Conservation (phyloP, 352 stramenopile species). For the Pythium brachiatum region DNA sequence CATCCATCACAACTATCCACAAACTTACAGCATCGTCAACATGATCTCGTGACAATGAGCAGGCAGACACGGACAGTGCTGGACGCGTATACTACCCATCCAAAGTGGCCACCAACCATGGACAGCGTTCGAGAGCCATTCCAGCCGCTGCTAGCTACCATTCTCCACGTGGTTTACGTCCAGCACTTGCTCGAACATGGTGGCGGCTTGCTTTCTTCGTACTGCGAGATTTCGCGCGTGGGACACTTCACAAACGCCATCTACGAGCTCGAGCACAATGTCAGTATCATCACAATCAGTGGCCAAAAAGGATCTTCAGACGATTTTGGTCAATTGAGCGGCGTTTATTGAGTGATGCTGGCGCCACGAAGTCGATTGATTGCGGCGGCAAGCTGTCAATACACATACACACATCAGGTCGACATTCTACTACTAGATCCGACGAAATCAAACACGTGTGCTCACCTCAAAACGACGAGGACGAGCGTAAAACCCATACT, state of each 20-base stretch:
- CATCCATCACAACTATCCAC: conserved; percentile 29
- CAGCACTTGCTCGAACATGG: conserved; percentile 25
- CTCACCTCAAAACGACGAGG: conserved; percentile 81
- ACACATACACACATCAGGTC: not conserved
- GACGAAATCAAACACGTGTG: not conserved
- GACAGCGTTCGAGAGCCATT: conserved; percentile 16
- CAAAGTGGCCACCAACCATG: conserved; percentile 16
- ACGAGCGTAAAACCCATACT: conserved; percentile 71
- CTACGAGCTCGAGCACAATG: conserved; percentile 13
- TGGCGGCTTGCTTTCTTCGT: conserved; percentile 22
- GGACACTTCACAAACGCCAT: not conserved
- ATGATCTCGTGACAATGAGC: not conserved
- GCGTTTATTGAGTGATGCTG: conserved; percentile 58
- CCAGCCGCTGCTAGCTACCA: conserved; percentile 31
- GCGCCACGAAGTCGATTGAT: conserved; percentile 84
- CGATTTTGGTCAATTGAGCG: not conserved
- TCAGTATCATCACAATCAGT: conserved; percentile 8
- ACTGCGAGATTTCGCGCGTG: not conserved
- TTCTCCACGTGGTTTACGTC: conserved; percentile 41
- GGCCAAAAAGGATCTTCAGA: not conserved
- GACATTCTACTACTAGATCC: too few relatives aligned
- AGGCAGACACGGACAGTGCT: conserved; percentile 24
- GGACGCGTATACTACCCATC: conserved; percentile 30
- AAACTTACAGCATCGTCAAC: conserved; percentile 11
- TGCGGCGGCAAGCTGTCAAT: conserved; percentile 71